Conservation (phyloP, 1,284 basidiomycete species). For the Sporisorium graminicola region DNA sequence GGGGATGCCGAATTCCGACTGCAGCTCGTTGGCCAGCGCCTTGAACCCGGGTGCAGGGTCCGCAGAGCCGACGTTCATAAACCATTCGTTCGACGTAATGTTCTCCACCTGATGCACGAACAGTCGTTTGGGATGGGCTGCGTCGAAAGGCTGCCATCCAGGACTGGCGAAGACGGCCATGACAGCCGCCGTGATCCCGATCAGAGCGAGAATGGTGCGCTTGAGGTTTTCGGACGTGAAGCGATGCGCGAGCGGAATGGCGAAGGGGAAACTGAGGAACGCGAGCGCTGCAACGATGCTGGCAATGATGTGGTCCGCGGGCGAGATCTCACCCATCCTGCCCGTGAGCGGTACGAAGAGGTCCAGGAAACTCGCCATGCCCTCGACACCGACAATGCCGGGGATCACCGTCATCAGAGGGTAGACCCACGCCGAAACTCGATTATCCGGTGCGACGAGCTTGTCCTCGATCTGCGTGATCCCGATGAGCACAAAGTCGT, state of each 20-base stretch:
- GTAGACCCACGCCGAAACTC: constrained; percentile 61
- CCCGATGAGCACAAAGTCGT: constrained; percentile 64
- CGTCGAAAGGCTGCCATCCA: constrained; percentile 79
- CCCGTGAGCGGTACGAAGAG: constrained; percentile 91
- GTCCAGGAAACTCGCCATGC: constrained; percentile 79
- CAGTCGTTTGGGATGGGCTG: constrained; percentile 86
- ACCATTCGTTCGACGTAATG: constrained; percentile 77
- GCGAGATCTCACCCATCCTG: constrained; percentile 68
- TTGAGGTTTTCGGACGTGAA: constrained; percentile 72
- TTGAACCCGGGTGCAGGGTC: constrained; percentile 85
- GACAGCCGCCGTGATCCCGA: constrained; percentile 72
- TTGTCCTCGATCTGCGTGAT: constrained; percentile 52
- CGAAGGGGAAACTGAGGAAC: constrained; percentile 75
- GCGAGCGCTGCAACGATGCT: constrained; percentile 73
- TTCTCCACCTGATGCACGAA: constrained; percentile 90
- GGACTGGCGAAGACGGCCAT: constrained; percentile 76
- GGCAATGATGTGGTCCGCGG: constrained; percentile 90
- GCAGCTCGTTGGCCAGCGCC: constrained; percentile 76
- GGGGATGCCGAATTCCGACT: constrained; percentile 75
- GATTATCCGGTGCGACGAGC: constrained; percentile 51
- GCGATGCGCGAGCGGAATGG: constrained; percentile 79
- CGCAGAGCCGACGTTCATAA: constrained; percentile 84
- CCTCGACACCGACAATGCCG: constrained; percentile 78
- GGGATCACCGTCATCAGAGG: constrained; percentile 72
- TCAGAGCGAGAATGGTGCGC: constrained; percentile 73